Base-by-base conservation (phyloP, 306 rosid species). In the Vicia villosa region DNA sequence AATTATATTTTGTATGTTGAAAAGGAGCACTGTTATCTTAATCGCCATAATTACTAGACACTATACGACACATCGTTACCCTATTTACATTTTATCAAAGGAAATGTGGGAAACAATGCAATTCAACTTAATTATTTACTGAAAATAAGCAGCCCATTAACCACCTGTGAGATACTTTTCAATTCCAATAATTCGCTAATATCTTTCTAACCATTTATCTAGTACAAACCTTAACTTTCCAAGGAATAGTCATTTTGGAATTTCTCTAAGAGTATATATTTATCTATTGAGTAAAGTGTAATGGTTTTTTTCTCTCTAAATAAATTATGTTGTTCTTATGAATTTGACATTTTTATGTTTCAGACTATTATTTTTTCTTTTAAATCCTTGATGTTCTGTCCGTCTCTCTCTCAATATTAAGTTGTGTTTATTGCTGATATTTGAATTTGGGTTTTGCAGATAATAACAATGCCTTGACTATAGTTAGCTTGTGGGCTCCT, bases 401-500 rank as follows among this genome's bases (percentile, higher is more conserved):
- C 42, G 2, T 17, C 46, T 22, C 37, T n/a, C n/a, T 19, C 17
- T 66, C 16, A 49, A 22, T 22, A 73, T 58, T 22, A 12, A 38
- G 42, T 66, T 56, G 42, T 52, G 17, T 41, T 55, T 66, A 41
- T 62, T 60, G 47, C 61, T 80, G 59, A 91, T 63, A 3, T 63
- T 19, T 76, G 45, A 36, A 37, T 77, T 26, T 52, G 56, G 58
- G 62, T 80, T 79, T 78, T 80, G 83, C 96, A 94, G 98, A 82
- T 1, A 94, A 94, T 83, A 68, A 90, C 59, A 90, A 94, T 73
- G 76, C 51, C 59, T 83, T 87, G 64, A 94, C 99, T 12, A 6
- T 94, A 34, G 86, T 72, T 66, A 84, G 92, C 86, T 79, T 94
- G 55, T 94, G 99, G 99, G 86, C 95, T 79, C 99, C 99, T 78